A percentile compares a stretch with the other conserved stretches of the same genome.
phyloP scores from a whole-genome alignment of 345 rosid genomes.

The Eucalyptus rudis region DNA sequence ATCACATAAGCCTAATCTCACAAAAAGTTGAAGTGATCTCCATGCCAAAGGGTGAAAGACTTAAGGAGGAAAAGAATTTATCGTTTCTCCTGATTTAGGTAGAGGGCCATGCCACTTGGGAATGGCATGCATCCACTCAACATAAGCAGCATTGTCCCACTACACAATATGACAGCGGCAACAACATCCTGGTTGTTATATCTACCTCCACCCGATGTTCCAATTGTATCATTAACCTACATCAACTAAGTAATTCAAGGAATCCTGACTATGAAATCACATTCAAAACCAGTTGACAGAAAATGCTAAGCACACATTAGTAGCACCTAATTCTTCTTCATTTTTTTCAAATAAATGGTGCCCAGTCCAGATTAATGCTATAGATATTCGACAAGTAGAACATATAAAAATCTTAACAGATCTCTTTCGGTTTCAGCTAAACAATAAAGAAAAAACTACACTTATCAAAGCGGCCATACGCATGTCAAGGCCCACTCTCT shows the following conservation, averaged over 20 bases:
- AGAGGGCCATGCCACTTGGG: constrained; percentile 80
- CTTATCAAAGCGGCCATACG: constrained; percentile 74
- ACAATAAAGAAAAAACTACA: not conserved
- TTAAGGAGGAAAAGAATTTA: not conserved
- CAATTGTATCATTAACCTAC: constrained; percentile 89
- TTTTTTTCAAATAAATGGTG: not conserved
- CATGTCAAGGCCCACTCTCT: constrained; percentile 76
- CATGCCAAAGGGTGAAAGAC: not conserved
- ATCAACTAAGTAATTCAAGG: not conserved
- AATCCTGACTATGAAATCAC: not conserved
- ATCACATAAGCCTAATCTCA: not conserved
- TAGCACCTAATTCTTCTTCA: not conserved
- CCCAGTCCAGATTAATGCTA: not conserved
- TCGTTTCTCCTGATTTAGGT: constrained; percentile 87
- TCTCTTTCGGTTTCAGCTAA: not conserved
- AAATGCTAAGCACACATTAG: not conserved
- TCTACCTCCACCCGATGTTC: constrained; percentile 88
- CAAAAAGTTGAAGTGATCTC: not conserved
- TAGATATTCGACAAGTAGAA: not conserved
- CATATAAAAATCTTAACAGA: not conserved
- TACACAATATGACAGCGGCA: constrained; percentile 82
- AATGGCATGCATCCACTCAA: constrained; percentile 70
- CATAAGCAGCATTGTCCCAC: constrained; percentile 96
- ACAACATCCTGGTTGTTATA: constrained; percentile 47
- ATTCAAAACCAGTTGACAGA: not conserved